Base-by-base conservation (phyloP, 2,329 filamentous ascomycete genomes). In the Alternaria brassicae region DNA sequence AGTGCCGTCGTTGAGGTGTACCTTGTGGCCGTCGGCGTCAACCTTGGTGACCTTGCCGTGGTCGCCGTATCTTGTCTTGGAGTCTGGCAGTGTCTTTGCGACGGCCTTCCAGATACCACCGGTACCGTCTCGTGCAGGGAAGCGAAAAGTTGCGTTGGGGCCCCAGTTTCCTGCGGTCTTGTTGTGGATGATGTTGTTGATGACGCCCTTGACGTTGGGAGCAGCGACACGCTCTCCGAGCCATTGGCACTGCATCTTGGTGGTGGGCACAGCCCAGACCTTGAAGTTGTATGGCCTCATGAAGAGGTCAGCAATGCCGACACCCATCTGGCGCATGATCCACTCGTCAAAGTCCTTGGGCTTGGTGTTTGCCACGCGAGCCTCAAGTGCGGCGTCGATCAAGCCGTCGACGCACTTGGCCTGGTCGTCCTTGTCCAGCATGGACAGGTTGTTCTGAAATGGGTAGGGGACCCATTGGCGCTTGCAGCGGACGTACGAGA, bases 281-380 rank as follows among this genome's bases (percentile, higher is more conserved):
- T 99, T 99, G 89, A 90, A 99, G 88, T 99, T 99, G 87, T 99
- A 99, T 54, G 95, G 95, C 73, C 95, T 87, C 95, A 99, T 99
- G 87, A 99, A 99, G 72, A 94, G 86, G 79, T 99, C 89, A 69
- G 93, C 94, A 74, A 99, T 86, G 72, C 94, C 94, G 72, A 87
- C 83, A 73, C 95, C 95, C 83, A 91, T 93, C 84, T 91, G 96
- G 74, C 95, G 89, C 72, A 98, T 79, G 76, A 98, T 98, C 93
- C 93, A 98, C 84, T 99, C 93, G 77, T 99, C 95, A 74, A 99
- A 99, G 83, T 96, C 86, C 85, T 93, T 90, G 72, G 95, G 95
- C 86, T 98, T 98, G 68, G 88, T 92, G 82, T 88, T 94, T 75
- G 92, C 84, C 45, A 96, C 91, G 73, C 93, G 91, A 75, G 88